These are phyloP conservation scores for Diplodia intermedia DNA, from an alignment of 2,329 filamentous ascomycete species.

Conservation along the genomic window DNA sequence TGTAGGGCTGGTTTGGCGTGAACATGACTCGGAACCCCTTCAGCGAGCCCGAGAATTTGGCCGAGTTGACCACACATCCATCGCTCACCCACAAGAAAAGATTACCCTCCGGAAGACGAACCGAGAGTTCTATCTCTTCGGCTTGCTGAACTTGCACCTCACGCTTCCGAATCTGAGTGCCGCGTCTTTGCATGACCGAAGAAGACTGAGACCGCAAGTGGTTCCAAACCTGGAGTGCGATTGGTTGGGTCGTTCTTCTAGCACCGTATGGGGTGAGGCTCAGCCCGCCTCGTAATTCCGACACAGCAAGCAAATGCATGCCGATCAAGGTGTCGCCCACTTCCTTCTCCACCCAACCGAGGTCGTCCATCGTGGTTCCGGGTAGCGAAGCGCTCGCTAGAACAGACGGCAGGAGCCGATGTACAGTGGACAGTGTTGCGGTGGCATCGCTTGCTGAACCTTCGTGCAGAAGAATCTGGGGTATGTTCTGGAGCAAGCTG, in stretches of 20 bases:
- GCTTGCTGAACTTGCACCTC: rapidly evolving
- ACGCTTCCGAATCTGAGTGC: neutral
- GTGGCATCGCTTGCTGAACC: neutral
- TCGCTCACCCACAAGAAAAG: neutral
- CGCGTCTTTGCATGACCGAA: neutral
- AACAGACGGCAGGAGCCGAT: neutral
- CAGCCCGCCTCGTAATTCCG: neutral
- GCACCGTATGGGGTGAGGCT: neutral
- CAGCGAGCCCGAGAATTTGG: rapidly evolving
- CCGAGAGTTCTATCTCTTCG: neutral
- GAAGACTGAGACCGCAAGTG: neutral
- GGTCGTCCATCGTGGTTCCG: neutral
- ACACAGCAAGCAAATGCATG: neutral
- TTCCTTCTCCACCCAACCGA: neutral
- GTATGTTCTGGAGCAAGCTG: neutral
- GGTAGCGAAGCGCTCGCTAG: neutral
- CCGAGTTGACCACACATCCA: neutral
- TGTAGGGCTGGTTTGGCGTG: neutral
- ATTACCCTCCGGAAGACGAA: neutral
- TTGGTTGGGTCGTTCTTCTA: neutral
- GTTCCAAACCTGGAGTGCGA: neutral
- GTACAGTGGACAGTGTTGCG: neutral
- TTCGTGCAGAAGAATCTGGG: neutral
- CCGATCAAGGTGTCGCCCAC: neutral
- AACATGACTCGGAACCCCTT: neutral